A percentile compares a stretch with the other conserved stretches of the same genome.
Evolutionary conservation across 371 early-diverging fungal genomes (phyloP).

Genomic region (Mortierella sp.): DNA sequence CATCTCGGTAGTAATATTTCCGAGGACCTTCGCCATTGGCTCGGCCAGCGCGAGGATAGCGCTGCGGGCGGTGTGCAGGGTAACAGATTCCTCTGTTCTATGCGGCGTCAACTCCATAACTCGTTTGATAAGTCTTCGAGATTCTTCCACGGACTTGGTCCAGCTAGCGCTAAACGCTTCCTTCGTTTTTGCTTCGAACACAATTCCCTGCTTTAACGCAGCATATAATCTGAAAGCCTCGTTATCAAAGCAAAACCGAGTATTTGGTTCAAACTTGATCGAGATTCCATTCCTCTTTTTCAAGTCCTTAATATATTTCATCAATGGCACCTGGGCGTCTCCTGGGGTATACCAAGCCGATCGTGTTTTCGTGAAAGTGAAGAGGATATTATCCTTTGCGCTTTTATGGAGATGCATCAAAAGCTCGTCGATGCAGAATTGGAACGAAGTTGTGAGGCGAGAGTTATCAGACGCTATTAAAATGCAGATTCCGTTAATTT

Average conservation of each 20-base stretch:
- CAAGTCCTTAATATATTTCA: neutral
- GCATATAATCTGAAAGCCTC: slow-evolving; percentile 43
- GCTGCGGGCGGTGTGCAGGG: slow-evolving; percentile 34
- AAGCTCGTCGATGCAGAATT: slow-evolving; percentile 42
- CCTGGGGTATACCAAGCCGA: slow-evolving; percentile 38
- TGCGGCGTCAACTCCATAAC: slow-evolving; percentile 27
- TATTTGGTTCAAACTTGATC: slow-evolving; percentile 20
- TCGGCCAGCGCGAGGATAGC: slow-evolving; percentile 21
- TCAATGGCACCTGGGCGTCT: slow-evolving; percentile 26
- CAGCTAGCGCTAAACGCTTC: slow-evolving; percentile 31
- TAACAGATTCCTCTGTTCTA: slow-evolving; percentile 35
- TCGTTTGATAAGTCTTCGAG: slow-evolving; percentile 25
- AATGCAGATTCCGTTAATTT: slow-evolving; percentile 41
- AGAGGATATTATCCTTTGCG: slow-evolving; percentile 34
- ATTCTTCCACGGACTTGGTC: slow-evolving; percentile 36
- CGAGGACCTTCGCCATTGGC: slow-evolving; percentile 40
- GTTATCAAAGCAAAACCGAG: slow-evolving; percentile 40
- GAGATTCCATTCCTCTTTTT: slow-evolving; percentile 10
- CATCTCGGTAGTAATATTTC: neutral
- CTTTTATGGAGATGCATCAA: slow-evolving; percentile 45
- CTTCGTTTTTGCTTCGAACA: slow-evolving; percentile 23
- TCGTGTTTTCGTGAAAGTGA: slow-evolving; percentile 33
- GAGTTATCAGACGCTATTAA: slow-evolving; percentile 31
- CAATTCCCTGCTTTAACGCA: slow-evolving; percentile 26
- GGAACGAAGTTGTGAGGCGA: slow-evolving; percentile 28